Conservation (phyloP, 2,329 filamentous ascomycete species). For the Torrubiellomyces zombiae region DNA sequence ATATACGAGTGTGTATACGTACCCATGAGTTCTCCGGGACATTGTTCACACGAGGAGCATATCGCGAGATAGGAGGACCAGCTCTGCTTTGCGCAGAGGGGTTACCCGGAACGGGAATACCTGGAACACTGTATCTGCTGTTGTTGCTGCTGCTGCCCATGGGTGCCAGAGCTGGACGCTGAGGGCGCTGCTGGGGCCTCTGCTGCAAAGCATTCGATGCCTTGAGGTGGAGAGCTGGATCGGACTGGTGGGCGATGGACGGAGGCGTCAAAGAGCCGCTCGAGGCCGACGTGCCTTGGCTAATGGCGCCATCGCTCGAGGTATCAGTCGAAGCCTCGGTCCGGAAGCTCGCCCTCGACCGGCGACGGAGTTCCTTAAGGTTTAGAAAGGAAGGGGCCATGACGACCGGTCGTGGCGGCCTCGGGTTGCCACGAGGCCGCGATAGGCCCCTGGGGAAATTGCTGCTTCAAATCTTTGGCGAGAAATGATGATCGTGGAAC, state of each 20-base stretch:
- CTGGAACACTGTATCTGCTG: conserved; percentile 48
- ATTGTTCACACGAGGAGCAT: conserved; percentile 65
- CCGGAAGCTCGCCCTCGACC: conserved; percentile 59
- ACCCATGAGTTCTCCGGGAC: conserved; percentile 75
- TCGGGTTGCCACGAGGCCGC: no score
- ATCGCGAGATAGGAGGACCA: conserved; percentile 52
- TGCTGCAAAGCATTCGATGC: conserved; percentile 14
- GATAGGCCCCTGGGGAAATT: no score
- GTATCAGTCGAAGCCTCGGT: conserved; percentile 45
- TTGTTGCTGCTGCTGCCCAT: no score
- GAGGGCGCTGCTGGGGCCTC: conserved; percentile 4
- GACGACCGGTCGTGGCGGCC: conserved; percentile 3
- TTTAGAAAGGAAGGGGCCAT: conserved; percentile 52
- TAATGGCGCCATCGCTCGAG: conserved; percentile 40
- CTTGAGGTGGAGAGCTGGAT: conserved; percentile 47
- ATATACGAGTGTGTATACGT: no score
- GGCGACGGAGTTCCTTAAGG: conserved; percentile 55
- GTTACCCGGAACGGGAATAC: conserved; percentile 44
- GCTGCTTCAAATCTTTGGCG: no score
- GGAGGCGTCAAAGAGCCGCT: conserved; percentile 61
- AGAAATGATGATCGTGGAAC: no score
- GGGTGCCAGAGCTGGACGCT: no score
- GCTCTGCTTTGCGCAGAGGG: conserved; percentile 36
- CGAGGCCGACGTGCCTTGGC: conserved; percentile 42
- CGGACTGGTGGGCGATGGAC: conserved; percentile 49